Evolutionary conservation across 805 yeast genomes (phyloP).

Genomic region (Kazachstania martiniae): DNA sequence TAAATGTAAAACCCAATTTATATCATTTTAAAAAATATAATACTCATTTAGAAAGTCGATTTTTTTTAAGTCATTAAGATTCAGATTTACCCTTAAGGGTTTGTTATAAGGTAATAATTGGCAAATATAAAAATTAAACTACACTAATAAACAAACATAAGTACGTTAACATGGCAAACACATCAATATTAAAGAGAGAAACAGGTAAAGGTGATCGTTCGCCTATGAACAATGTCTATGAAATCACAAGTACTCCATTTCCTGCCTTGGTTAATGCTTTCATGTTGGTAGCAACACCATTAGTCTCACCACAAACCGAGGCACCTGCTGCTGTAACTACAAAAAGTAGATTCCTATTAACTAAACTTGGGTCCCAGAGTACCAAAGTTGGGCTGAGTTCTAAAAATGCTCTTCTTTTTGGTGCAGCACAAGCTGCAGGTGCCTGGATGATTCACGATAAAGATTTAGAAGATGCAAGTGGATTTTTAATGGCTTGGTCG

Average conservation of each 20-base stretch:
- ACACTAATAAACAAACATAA: not conserved
- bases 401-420: conserved; percentile 41
- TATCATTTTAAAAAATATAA: not conserved
- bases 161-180: not conserved
- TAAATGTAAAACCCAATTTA: too few species aligned
- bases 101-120: not conserved
- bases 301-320: conserved; percentile 19
- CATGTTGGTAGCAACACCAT: conserved; percentile 30
- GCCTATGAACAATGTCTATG: conserved; percentile 11
- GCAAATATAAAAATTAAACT: too few species aligned
- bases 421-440: conserved; percentile 52
- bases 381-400: conserved; percentile 26
- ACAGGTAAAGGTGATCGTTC: not conserved
- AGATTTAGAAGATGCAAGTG: conserved; percentile 69
- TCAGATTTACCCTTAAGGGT: not conserved
- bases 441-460: conserved; percentile 69
- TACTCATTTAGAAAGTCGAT: not conserved
- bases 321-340: not conserved
- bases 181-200: not conserved
- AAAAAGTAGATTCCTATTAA: not conserved
- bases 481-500: conserved; percentile 76
- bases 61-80: not conserved
- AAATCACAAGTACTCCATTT: conserved; percentile 33
- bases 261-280: conserved; percentile 37
- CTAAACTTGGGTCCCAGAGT: not conserved